Evolutionary conservation across 257 asterid species (phyloP).

Genomic region (Nicotiana obtusifolia): DNA sequence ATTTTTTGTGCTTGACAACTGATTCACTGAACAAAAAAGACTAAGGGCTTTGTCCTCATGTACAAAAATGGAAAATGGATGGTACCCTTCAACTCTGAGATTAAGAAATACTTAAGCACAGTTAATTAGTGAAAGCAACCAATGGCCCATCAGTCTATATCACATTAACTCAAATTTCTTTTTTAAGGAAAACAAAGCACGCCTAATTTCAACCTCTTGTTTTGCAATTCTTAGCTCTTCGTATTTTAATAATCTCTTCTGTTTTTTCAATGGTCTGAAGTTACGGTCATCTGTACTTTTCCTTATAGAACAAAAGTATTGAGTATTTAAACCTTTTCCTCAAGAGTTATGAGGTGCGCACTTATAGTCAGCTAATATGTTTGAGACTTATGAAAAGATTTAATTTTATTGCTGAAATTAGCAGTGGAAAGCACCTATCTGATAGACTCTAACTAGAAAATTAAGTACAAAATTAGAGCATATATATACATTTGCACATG

Average conservation of each 20-base stretch:
- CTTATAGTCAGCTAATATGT: background rate
- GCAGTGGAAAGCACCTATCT: background rate
- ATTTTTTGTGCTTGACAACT: background rate
- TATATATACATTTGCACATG: background rate
- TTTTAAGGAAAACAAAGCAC: constrained; percentile 9
- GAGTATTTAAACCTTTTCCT: background rate
- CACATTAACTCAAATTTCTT: constrained; percentile 9
- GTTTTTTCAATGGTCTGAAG: background rate
- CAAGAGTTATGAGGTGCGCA: background rate
- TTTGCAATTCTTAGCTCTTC: constrained; percentile 8
- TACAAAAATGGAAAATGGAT: constrained; percentile 16
- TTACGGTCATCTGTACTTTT: background rate
- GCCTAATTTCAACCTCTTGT: constrained; percentile 5
- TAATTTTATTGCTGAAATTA: background rate
- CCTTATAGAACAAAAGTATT: background rate
- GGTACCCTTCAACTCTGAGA: background rate
- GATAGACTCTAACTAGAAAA: background rate
- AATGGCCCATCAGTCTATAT: background rate
- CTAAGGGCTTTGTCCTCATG: constrained; percentile 16
- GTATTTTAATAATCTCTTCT: background rate
- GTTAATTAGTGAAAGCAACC: constrained; percentile 11
- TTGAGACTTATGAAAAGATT: background rate
- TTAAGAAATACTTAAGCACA: background rate
- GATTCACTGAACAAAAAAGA: constrained; percentile 18
- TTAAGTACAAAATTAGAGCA: background rate